These are phyloP conservation scores for Thielaviopsis punctulata DNA, from an alignment of 2,329 filamentous ascomycete genomes.

Conservation along the genomic window DNA sequence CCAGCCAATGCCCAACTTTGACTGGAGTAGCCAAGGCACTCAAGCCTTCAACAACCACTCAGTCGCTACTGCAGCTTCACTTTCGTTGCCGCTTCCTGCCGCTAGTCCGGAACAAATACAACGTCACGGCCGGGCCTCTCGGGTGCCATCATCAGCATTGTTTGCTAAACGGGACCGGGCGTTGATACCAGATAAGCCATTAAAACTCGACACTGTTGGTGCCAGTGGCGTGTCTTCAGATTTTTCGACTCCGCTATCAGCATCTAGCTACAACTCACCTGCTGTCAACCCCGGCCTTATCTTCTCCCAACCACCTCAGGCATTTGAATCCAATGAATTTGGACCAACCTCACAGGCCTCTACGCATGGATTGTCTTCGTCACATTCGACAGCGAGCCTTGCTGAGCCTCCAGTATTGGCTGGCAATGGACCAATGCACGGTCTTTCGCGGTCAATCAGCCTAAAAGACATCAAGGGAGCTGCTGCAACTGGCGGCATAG, in stretches of 20 bases:
- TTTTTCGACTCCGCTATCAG: slow-evolving; percentile 23
- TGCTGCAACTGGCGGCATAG: slow-evolving; percentile 35
- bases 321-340: slow-evolving; percentile 22
- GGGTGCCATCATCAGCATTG: neutral
- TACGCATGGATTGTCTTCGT: neutral
- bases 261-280: slow-evolving; percentile 2
- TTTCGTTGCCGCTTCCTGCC: slow-evolving; percentile 7
- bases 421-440: neutral
- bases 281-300: slow-evolving; percentile 44
- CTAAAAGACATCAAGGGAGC: slow-evolving; percentile 24
- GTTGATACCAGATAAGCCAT: slow-evolving; percentile 9
- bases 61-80: slow-evolving; percentile 1
- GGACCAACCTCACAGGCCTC: neutral
- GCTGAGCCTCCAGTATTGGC: slow-evolving; percentile 8
- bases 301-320: slow-evolving; percentile 32
- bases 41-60: slow-evolving; percentile 11
- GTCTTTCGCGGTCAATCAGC: slow-evolving; percentile 28
- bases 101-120: slow-evolving; percentile 11
- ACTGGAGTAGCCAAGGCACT: slow-evolving; percentile 4
- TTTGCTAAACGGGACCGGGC: neutral
- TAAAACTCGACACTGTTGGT: neutral
- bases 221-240: slow-evolving; percentile 20
- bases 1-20: neutral
- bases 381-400: neutral
- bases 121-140: slow-evolving; percentile 12